These are phyloP conservation scores for Carex cristatella DNA, from an alignment of 176 grass and related monocot species.

Conservation along the genomic window DNA sequence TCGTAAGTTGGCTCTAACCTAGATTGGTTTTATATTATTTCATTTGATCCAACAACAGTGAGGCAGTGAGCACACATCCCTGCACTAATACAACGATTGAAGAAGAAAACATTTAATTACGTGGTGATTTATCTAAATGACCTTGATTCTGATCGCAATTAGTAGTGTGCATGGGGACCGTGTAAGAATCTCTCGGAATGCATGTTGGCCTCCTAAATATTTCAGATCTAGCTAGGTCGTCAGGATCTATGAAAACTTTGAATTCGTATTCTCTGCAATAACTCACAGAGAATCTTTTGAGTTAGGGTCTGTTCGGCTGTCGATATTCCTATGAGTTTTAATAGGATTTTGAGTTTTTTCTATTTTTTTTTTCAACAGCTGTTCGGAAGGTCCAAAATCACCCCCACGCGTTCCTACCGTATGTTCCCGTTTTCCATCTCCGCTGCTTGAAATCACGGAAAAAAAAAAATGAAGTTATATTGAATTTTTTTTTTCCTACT, in stretches of 20 bases:
- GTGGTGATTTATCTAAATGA: neutral
- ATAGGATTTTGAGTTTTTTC: too few species aligned
- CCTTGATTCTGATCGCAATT: neutral
- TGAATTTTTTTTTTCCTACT: too few species aligned
- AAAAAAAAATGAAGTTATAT: too few species aligned
- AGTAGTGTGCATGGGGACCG: neutral
- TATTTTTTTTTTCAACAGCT: too few species aligned
- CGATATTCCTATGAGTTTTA: too few species aligned
- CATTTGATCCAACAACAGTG: neutral
- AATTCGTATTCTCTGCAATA: too few species aligned
- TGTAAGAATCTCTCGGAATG: slow-evolving; percentile 12
- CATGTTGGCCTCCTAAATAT: slow-evolving; percentile 1
- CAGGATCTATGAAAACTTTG: neutral
- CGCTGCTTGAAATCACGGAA: too few species aligned
- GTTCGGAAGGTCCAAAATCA: too few species aligned
- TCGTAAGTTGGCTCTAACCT: neutral
- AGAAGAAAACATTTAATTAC: neutral
- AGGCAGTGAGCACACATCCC: neutral
- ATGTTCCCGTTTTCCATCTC: too few species aligned
- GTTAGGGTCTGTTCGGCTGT: too few species aligned
- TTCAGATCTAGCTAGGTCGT: slow-evolving; percentile 8
- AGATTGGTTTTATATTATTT: neutral
- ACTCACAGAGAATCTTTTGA: too few species aligned
- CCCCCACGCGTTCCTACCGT: too few species aligned
- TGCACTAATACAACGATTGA: neutral